These are phyloP conservation scores for Diplodia scrobiculata DNA, from an alignment of 2,329 filamentous ascomycete species.

Conservation along the genomic window DNA sequence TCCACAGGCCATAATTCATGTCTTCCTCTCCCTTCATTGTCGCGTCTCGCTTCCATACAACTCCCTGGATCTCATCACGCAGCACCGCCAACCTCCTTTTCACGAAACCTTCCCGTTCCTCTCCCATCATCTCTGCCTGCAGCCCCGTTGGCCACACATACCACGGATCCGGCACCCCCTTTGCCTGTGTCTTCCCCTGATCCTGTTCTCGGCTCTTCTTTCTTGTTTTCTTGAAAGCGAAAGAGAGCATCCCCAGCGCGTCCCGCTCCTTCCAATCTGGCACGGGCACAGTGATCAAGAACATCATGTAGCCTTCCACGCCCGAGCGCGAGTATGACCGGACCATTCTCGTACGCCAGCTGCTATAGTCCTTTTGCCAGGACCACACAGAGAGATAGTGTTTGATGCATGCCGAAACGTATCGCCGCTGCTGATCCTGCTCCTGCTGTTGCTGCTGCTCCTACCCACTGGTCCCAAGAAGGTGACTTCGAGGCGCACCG, in stretches of 20 bases:
- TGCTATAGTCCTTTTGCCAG: neutral
- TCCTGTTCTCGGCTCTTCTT: neutral
- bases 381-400: neutral
- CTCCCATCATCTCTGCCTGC: neutral
- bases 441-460: neutral
- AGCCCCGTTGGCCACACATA: neutral
- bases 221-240: neutral
- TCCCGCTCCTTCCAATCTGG: neutral
- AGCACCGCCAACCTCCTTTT: neutral
- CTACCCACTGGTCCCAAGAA: neutral
- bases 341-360: neutral
- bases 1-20: neutral
- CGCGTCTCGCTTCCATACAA: neutral
- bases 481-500: neutral
- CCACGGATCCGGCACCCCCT: neutral
- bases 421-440: neutral
- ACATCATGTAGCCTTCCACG: neutral
- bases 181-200: no score
- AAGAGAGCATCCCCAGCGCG: neutral
- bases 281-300: neutral
- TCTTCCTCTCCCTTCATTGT: neutral
- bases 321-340: neutral
- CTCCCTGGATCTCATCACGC: neutral
- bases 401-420: neutral
- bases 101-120: neutral